A percentile compares a stretch with the other conserved stretches of the same genome.
Evolutionary conservation across 2,329 filamentous ascomycete genomes (phyloP).

Genomic region (Apiospora phragmitis): DNA sequence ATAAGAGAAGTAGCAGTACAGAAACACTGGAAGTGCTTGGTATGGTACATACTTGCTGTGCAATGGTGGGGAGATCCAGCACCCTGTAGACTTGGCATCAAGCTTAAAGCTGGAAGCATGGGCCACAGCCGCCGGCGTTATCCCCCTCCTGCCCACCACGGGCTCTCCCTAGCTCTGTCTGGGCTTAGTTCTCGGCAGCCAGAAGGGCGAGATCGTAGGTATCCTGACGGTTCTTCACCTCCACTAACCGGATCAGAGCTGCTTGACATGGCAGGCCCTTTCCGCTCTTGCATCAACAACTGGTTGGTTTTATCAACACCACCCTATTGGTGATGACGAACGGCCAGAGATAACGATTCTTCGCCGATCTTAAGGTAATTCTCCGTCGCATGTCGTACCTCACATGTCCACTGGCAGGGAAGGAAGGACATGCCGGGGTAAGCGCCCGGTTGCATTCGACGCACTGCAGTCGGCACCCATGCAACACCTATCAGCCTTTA

Average conservation of each 20-base stretch:
- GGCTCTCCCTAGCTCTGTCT: neutral
- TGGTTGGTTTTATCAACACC: neutral
- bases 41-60: neutral
- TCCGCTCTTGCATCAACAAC: neutral
- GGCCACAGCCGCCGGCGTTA: neutral
- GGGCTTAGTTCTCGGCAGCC: neutral
- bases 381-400: slow-evolving; percentile 2
- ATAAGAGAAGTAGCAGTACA: neutral
- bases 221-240: neutral
- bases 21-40: neutral
- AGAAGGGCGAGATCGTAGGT: neutral
- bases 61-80: neutral
- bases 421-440: neutral
- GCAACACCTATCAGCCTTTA: neutral
- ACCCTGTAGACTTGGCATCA: neutral
- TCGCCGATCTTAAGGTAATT: neutral
- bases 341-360: neutral
- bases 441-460: neutral
- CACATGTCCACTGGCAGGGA: neutral
- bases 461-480: neutral
- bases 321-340: neutral
- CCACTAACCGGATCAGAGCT: neutral
- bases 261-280: neutral
- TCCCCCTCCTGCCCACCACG: neutral
- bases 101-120: neutral